Base-by-base conservation (phyloP, 2,329 filamentous ascomycete species). In the Chaetomiaceae sp. region DNA sequence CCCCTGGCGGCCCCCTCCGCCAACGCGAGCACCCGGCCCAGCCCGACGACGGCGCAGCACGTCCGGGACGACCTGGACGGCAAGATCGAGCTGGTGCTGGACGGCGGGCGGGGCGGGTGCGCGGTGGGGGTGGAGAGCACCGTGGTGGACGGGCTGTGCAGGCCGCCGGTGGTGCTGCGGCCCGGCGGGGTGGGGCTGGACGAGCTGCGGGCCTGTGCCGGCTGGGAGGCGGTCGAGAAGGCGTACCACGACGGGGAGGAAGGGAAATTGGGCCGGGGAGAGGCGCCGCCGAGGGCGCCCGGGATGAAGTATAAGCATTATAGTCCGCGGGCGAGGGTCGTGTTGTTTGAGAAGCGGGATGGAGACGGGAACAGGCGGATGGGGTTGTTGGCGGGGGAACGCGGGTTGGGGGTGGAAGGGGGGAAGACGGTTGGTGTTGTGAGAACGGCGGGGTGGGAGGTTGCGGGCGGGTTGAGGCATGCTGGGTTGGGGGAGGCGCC, bases 281-380 rank as follows among this genome's bases (percentile, higher is more conserved):
- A 44, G 7, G 46, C 57, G n/a, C 78, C 79, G 9, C 94, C 94
- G 0, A 79, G 89, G 52, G 94, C 94, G 1, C 94, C 94, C 0
- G 94, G 94, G 1, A 99, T 99, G 94, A 99, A 99, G 71, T 99
- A 99, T 68, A 89, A 94, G 66, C 94, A 99, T 68, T 99, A 99
- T 66, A 95, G 91, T 38, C 94, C 94, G 1, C 89, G 85, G 68
- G 95, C 94, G 1, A 83, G 79, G 41, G 91, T 99, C 2, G 74
- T 95, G 13, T 75, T 97, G 1, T 95, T 90, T 66, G 89, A 96
- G 67, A 71, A 30, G 25, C 32, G 49, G 42, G 43, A 18, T 23
- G 45, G 55, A 11, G 48, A 23, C 53, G 53, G 21, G 55, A 55
- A 50, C 13, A 40, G 18, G n/a, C 44, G 45, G 38, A 56, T 44